These are phyloP conservation scores for Phytophthora multivora DNA, from an alignment of 352 stramenopile species.

Conservation along the genomic window DNA sequence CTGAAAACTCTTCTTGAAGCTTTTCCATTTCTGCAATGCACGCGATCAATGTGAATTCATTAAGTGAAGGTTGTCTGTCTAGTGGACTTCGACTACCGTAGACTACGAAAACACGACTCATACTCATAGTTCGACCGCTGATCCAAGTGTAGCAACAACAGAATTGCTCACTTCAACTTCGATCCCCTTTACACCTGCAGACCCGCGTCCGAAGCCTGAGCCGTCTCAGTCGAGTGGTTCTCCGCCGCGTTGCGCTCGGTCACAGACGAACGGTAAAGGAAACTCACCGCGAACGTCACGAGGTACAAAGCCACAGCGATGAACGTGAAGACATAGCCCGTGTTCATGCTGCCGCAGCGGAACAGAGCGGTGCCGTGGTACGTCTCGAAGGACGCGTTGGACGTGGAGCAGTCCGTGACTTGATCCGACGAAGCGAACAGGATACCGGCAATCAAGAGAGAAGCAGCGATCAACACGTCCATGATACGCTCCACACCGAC, in stretches of 20 bases:
- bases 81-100: neutral
- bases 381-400: slow-evolving; percentile 33
- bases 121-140: slow-evolving; percentile 2
- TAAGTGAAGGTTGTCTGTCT: neutral
- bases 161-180: slow-evolving; percentile 7
- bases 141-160: neutral
- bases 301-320: slow-evolving; percentile 39
- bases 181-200: slow-evolving; percentile 29
- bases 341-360: slow-evolving; percentile 50
- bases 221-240: slow-evolving; percentile 21
- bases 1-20: too few species aligned
- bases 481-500: slow-evolving; percentile 39
- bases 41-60: slow-evolving; percentile 5
- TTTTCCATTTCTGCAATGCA: too few species aligned
- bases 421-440: slow-evolving; percentile 39
- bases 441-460: slow-evolving; percentile 40
- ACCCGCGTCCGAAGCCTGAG: slow-evolving; percentile 17
- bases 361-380: slow-evolving; percentile 41
- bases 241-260: slow-evolving; percentile 12
- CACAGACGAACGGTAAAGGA: slow-evolving; percentile 26
- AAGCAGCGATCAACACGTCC: slow-evolving; percentile 36
- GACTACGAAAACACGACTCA: slow-evolving; percentile 7
- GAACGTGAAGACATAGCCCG: slow-evolving; percentile 46
- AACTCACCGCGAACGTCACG: slow-evolving; percentile 40
- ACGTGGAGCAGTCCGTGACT: slow-evolving; percentile 40